A percentile compares a stretch with the other conserved stretches of the same genome.
phyloP scores from a whole-genome alignment of 768 basidiomycete species.

The Termitomyces sp. region DNA sequence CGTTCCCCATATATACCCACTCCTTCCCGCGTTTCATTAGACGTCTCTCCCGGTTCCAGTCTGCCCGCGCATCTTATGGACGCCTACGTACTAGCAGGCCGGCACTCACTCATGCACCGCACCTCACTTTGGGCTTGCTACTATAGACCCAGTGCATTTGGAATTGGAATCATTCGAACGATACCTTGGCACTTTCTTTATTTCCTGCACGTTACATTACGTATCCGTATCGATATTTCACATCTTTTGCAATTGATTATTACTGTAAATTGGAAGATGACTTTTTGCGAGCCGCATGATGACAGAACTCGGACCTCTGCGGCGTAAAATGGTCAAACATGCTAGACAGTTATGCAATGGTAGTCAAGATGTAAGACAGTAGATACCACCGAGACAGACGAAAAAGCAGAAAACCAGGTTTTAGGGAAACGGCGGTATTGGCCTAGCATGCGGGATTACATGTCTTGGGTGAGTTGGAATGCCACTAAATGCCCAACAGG shows the following conservation, averaged over 20 bases:
- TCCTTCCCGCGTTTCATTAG: background rate
- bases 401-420: background rate
- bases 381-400: background rate
- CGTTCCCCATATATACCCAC: slow-evolving; percentile 3
- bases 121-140: background rate
- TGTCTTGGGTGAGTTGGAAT: background rate
- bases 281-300: background rate
- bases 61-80: background rate
- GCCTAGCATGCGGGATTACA: background rate
- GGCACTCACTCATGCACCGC: background rate
- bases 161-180: slow-evolving; percentile 1
- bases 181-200: background rate
- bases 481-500: background rate
- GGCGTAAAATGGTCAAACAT: background rate
- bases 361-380: background rate
- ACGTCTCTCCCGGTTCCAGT: background rate
- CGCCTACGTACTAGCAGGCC: background rate
- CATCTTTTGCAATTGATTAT: background rate
- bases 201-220: background rate
- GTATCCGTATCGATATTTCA: background rate
- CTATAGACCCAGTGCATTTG: slow-evolving; percentile 1
- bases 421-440: background rate
- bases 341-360: background rate
- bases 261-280: background rate
- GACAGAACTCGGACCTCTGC: background rate